Conservation (phyloP, 306 rosid species). For the Sechiopsis laciniata region DNA sequence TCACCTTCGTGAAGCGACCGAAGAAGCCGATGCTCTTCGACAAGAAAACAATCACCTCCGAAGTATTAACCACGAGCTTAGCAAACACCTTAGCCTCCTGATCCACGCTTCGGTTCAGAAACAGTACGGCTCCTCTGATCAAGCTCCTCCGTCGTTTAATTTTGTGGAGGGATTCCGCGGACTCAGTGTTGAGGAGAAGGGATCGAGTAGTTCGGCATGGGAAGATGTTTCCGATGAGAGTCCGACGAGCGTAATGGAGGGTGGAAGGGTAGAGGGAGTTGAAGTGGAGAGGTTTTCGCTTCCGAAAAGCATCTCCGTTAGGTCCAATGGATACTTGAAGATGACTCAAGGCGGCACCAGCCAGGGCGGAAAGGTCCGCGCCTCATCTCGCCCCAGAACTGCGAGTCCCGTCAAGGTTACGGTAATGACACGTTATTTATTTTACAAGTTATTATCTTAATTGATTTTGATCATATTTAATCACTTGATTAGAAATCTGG, state of each 20-base stretch:
- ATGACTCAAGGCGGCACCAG: slow-evolving; percentile 29
- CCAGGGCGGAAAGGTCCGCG: slow-evolving; percentile 43
- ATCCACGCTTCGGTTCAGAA: slow-evolving; percentile 47
- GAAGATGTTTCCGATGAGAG: slow-evolving; percentile 46
- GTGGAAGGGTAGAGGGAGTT: slow-evolving; percentile 33
- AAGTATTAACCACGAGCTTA: slow-evolving; percentile 55
- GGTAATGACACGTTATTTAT: slow-evolving; percentile 36
- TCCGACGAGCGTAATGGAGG: slow-evolving; percentile 59
- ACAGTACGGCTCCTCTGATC: slow-evolving; percentile 27
- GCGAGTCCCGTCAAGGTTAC: slow-evolving; percentile 42
- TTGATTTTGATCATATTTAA: background rate
- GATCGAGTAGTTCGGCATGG: slow-evolving; percentile 23
- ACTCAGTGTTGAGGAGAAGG: slow-evolving; percentile 13
- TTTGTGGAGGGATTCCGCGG: slow-evolving; percentile 22
- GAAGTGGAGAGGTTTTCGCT: slow-evolving; percentile 59
- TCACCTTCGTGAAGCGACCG: slow-evolving; percentile 58
- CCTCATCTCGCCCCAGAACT: slow-evolving; percentile 42
- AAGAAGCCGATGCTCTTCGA: slow-evolving; percentile 62
- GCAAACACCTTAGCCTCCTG: slow-evolving; percentile 56
- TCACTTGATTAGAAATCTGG: background rate
- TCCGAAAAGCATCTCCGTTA: slow-evolving; percentile 91
- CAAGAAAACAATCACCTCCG: slow-evolving; percentile 67
- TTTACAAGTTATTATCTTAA: background rate
- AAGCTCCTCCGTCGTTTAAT: slow-evolving; percentile 26
- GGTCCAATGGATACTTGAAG: slow-evolving; percentile 78